phyloP scores from a whole-genome alignment of 495 filamentous ascomycete genomes.

The Penicillium pulvis region DNA sequence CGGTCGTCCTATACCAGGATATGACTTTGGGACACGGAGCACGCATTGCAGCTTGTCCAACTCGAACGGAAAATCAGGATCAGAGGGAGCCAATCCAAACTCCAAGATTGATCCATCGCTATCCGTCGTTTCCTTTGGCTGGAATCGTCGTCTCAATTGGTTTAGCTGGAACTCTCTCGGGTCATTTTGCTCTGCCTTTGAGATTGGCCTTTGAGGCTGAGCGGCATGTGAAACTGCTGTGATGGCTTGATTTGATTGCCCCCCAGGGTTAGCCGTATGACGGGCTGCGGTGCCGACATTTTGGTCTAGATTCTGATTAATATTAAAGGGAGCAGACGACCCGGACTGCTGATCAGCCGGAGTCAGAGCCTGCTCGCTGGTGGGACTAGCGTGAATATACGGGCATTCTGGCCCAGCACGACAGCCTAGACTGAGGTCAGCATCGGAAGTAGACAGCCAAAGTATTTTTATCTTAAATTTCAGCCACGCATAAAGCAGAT shows the following conservation, averaged over 20 bases:
- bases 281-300: slow-evolving; percentile 13
- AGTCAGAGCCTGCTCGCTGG: slow-evolving; percentile 10
- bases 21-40: slow-evolving; percentile 65
- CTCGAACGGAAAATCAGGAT: slow-evolving; percentile 85
- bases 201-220: slow-evolving; percentile 62
- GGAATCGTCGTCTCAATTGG: slow-evolving; percentile 73
- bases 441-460: slow-evolving; percentile 3
- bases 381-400: slow-evolving; percentile 39
- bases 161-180: slow-evolving; percentile 75
- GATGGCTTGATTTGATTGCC: slow-evolving; percentile 12
- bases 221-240: slow-evolving; percentile 17
- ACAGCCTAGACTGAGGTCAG: slow-evolving; percentile 40
- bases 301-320: slow-evolving; percentile 7
- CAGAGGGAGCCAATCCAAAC: slow-evolving; percentile 74
- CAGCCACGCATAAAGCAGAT: background rate
- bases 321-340: slow-evolving; percentile 7
- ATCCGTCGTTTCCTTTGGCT: slow-evolving; percentile 57
- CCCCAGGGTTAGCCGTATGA: slow-evolving; percentile 15
- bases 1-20: slow-evolving; percentile 57
- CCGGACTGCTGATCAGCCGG: slow-evolving; percentile 14
- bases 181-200: slow-evolving; percentile 64
- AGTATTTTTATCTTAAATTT: background rate
- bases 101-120: slow-evolving; percentile 56
- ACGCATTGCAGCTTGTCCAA: slow-evolving; percentile 70
- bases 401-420: slow-evolving; percentile 43